These are phyloP conservation scores for Toxoplasma gondii DNA, from an alignment of 169 alveolate genomes.

Conservation along the genomic window DNA sequence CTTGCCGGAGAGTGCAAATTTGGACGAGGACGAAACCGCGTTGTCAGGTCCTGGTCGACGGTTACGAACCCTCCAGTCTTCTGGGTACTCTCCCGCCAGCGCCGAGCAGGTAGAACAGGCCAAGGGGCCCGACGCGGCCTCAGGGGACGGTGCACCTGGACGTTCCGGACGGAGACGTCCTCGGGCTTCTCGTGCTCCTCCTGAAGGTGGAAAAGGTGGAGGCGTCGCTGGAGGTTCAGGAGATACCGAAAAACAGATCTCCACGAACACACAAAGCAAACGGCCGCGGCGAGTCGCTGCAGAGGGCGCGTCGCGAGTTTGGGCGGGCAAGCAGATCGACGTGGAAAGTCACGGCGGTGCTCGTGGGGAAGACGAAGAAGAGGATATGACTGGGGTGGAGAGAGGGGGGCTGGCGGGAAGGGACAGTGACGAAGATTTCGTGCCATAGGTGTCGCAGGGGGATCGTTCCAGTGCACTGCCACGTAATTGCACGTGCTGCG, in stretches of 20 bases:
- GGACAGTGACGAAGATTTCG: slow-evolving; percentile 25
- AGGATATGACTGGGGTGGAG: background rate
- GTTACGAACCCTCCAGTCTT: background rate
- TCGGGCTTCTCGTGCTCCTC: background rate
- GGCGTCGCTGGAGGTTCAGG: background rate
- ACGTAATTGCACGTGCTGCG: background rate
- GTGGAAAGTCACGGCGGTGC: background rate
- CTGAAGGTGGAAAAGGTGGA: background rate
- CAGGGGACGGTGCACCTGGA: background rate
- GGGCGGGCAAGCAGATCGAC: background rate
- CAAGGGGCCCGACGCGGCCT: background rate
- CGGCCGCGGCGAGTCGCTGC: slow-evolving; percentile 38
- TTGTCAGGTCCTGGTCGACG: background rate
- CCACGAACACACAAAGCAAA: background rate
- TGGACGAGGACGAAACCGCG: background rate
- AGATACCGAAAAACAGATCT: background rate
- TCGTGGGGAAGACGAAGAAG: background rate
- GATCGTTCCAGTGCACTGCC: background rate
- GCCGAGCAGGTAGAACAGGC: background rate
- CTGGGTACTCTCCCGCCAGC: background rate
- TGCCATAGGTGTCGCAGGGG: background rate
- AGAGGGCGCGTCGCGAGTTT: slow-evolving; percentile 14
- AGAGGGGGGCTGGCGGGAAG: background rate
- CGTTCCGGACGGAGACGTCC: background rate
- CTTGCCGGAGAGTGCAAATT: too few species aligned